A percentile compares a stretch with the other conserved stretches of the same genome.
Conservation (phyloP, 2,329 filamentous ascomycete species). For the Metarhizium brunneum region DNA sequence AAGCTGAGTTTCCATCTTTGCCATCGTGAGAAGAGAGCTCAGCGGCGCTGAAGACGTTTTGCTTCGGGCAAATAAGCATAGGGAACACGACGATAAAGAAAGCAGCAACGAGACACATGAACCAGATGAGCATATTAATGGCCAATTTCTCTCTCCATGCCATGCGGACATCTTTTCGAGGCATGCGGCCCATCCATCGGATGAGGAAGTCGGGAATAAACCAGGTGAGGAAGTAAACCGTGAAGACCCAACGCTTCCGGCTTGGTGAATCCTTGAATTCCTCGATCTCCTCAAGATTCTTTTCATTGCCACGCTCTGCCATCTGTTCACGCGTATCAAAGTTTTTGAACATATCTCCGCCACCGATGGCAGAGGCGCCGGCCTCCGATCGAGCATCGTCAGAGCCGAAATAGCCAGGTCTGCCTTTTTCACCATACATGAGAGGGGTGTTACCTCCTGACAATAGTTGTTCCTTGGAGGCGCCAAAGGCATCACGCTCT, state of each 20-base stretch:
- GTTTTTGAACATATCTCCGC: constrained; percentile 96
- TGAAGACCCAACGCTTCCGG: constrained; percentile 82
- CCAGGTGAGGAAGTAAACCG: constrained; percentile 79
- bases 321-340: constrained; percentile 89
- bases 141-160: constrained; percentile 97
- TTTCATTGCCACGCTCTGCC: constrained; percentile 89
- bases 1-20: constrained; percentile 53
- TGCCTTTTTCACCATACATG: constrained; percentile 66
- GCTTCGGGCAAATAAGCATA: constrained; percentile 77
- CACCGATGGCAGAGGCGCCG: constrained; percentile 81
- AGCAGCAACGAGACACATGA: constrained; percentile 63
- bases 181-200: constrained; percentile 69
- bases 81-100: constrained; percentile 93
- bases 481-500: constrained; percentile 50
- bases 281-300: constrained; percentile 83
- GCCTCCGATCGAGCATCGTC: constrained; percentile 89
- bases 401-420: constrained; percentile 70
- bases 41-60: constrained; percentile 72
- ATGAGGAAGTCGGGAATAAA: constrained; percentile 80
- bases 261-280: constrained; percentile 67
- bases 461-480: constrained; percentile 51
- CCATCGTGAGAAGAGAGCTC: constrained; percentile 72
- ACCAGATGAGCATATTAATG: constrained; percentile 97
- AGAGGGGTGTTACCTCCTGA: constrained; percentile 44
- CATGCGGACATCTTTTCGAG: constrained; percentile 81